Conservation (phyloP, 306 rosid genomes). For the Prunus dulcis region DNA sequence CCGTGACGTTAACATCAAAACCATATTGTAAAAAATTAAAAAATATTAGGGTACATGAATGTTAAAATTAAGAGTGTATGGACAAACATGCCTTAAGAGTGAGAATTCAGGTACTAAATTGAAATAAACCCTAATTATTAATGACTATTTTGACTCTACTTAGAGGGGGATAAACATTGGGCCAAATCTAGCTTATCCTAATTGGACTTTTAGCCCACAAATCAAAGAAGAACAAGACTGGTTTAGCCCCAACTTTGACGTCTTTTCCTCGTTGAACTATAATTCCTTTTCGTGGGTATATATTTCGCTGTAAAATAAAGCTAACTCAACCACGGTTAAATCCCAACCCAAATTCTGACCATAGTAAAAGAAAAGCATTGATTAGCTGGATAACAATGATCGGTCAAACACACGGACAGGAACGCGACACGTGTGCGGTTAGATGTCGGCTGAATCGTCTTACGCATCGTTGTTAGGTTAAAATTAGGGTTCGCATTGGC, state of each 20-base stretch:
- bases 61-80: too few species aligned
- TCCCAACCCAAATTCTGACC: neutral
- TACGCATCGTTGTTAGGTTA: constrained; percentile 28
- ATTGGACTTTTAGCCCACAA: neutral
- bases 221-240: too few species aligned
- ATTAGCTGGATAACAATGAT: neutral
- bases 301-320: neutral
- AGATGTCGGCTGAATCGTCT: constrained; percentile 21
- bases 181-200: too few species aligned
- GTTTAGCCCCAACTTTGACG: neutral
- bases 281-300: neutral
- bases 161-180: too few species aligned
- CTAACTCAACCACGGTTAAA: constrained; percentile 43
- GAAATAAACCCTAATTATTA: too few species aligned
- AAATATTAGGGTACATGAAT: too few species aligned
- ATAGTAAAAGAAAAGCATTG: neutral
- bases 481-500: constrained; percentile 42
- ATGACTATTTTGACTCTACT: too few species aligned
- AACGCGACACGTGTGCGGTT: constrained; percentile 43
- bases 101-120: too few species aligned
- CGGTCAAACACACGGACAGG: constrained; percentile 22
- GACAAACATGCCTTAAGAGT: too few species aligned
- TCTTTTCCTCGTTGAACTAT: neutral
- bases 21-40: too few species aligned
- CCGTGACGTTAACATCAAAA: too few species aligned